Evolutionary conservation across 768 basidiomycete species (phyloP).

Genomic region (Leccinum variicolor): DNA sequence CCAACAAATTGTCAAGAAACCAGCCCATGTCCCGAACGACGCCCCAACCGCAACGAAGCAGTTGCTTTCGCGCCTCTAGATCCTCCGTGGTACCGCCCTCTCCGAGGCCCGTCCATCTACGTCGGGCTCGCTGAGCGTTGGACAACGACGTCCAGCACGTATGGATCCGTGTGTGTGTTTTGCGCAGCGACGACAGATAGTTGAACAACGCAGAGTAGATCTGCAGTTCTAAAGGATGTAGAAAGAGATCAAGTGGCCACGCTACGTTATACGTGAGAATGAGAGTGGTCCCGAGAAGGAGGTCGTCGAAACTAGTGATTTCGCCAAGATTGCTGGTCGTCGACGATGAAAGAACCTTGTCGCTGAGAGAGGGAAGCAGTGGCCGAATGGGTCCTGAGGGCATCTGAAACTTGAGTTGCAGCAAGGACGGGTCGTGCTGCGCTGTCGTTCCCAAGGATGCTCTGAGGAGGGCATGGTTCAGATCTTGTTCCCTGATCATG

Average conservation of each 20-base stretch:
- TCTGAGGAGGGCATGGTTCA: conserved; percentile 82
- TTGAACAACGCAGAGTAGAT: conserved; percentile 77
- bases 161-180: conserved; percentile 77
- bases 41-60: conserved; percentile 83
- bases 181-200: conserved; percentile 79
- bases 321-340: conserved; percentile 36
- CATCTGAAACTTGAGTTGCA: conserved; percentile 70
- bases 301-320: conserved; percentile 59
- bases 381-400: conserved; percentile 82
- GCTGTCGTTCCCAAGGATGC: conserved; percentile 87
- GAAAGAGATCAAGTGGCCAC: conserved; percentile 90
- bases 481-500: conserved; percentile 88
- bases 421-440: conserved; percentile 78
- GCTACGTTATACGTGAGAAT: conserved; percentile 65
- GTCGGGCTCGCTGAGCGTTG: conserved; percentile 77
- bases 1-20: conserved; percentile 82
- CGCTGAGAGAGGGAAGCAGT: conserved; percentile 68
- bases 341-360: conserved; percentile 39
- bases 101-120: conserved; percentile 82
- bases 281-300: conserved; percentile 77
- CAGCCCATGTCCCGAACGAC: conserved; percentile 85
- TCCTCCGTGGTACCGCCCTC: conserved; percentile 83
- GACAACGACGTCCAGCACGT: conserved; percentile 84
- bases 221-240: conserved; percentile 69
- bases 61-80: conserved; percentile 54